Conservation (phyloP, 176 grass and related monocot species). For the Oryza meridionalis region DNA sequence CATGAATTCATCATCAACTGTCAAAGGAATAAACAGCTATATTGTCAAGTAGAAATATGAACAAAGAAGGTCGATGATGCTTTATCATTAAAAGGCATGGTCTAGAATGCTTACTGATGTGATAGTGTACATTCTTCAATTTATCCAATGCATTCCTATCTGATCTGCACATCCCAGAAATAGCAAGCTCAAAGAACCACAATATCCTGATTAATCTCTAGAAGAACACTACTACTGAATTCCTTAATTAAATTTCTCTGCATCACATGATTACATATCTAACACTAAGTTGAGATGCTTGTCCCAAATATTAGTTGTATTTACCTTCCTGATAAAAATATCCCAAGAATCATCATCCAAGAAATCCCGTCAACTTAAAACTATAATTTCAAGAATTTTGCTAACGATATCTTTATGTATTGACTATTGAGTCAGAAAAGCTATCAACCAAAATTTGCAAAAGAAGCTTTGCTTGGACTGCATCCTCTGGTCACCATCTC, state of each 20-base stretch:
- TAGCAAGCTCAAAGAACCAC: not conserved
- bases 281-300: conserved; percentile 41
- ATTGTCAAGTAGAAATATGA: not conserved
- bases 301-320: conserved; percentile 26
- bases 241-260: not conserved
- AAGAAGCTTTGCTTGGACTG: conserved; percentile 2
- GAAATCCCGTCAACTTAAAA: conserved; percentile 23
- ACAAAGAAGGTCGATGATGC: not conserved
- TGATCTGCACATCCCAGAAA: not conserved
- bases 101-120: not conserved
- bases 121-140: not conserved
- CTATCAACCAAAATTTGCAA: conserved; percentile 52
- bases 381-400: conserved; percentile 45
- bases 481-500: no score
- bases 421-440: conserved; percentile 41
- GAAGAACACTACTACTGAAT: not conserved
- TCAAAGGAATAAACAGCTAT: not conserved
- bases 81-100: not conserved
- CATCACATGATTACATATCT: conserved; percentile 33
- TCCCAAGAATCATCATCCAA: conserved; percentile 55
- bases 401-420: conserved; percentile 33
- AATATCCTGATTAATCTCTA: conserved; percentile 1
- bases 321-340: conserved; percentile 52
- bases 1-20: not conserved
- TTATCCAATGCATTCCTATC: not conserved